Base-by-base conservation (phyloP, 371 early-diverging fungal genomes). In the Saksenaea vasiformis region DNA sequence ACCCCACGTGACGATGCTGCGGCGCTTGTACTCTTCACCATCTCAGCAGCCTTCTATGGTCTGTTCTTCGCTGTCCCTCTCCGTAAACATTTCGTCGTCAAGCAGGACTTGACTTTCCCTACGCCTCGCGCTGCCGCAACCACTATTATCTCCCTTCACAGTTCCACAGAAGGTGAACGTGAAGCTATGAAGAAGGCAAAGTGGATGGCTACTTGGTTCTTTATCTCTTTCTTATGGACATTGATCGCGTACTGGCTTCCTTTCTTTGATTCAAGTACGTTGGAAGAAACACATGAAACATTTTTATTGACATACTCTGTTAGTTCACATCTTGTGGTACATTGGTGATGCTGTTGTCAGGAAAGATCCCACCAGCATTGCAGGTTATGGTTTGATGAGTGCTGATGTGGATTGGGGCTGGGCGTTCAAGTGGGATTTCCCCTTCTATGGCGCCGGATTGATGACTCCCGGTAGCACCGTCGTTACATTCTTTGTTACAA, bases 61-160 rank as follows among this genome's bases (percentile, higher is more conserved):
- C 71, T 90, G 34, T 91, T 90, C 77, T 91, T 89, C 65, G 90
- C 88, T 56, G 80, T 91, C 35, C 91, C 91, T 41, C 86, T 91
- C 31, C 88, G 91, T 55, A 47, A 73, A 10, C 87, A 89, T 69
- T 91, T 88, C 64, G 83, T 91, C 58, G 78, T 91, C 70, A 87
- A 89, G 63, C 86, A 86, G 65, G 78, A 91, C 58, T 70, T 91
- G 59, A 77, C 81, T 62, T 91, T 91, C 82, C 91, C 91, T 36
- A 83, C 91, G 24, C 88, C 88, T 13, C 85, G 86, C 66, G 90
- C 86, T 56, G 80, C 91, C 24, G 91, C 91, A 11, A 79, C 74
- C 31, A 88, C 89, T 54, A 91, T 91, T 69, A 72, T 79, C 27
- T 78, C 83, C 41, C 76, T 91, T 37, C 90, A 91, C 70, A 73